phyloP scores from a whole-genome alignment of 2,329 filamentous ascomycete species.

The Hymenoscyphus albidus region DNA sequence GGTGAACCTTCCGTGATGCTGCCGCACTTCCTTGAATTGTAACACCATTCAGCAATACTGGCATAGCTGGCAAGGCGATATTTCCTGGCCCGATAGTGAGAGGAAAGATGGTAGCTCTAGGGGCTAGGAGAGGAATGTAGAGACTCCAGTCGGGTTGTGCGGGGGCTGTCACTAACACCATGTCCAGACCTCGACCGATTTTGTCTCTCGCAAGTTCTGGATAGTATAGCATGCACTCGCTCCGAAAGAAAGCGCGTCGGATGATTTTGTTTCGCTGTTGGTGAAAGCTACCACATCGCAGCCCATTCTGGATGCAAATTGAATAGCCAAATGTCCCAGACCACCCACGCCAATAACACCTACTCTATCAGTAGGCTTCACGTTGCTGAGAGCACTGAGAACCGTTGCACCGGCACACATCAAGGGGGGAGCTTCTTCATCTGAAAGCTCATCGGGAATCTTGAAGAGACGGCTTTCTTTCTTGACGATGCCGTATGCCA shows the following conservation, averaged over 20 bases:
- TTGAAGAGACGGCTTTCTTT: conserved; percentile 41
- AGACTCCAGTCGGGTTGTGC: neutral
- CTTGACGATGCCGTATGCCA: conserved; percentile 39
- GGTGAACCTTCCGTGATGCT: conserved; percentile 12
- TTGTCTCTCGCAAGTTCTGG: neutral
- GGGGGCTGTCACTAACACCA: neutral
- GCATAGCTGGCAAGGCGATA: neutral
- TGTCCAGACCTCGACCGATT: neutral
- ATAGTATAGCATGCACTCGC: neutral
- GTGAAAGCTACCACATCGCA: conserved; percentile 41
- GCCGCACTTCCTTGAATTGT: conserved; percentile 13
- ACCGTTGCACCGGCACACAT: conserved; percentile 71
- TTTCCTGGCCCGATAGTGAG: neutral
- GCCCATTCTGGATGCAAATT: neutral
- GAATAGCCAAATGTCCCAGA: conserved; percentile 53
- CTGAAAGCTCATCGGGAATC: conserved; percentile 47
- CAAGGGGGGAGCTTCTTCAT: conserved; percentile 56
- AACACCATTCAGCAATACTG: conserved; percentile 14
- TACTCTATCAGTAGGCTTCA: conserved; percentile 40
- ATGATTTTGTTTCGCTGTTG: conserved; percentile 51
- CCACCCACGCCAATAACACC: conserved; percentile 53
- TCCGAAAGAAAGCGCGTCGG: conserved; percentile 44
- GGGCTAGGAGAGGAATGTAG: conserved; percentile 41
- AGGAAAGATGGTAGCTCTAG: neutral
- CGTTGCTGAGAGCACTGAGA: conserved; percentile 19